phyloP scores from a whole-genome alignment of 345 rosid species.

The Garcia nutans region DNA sequence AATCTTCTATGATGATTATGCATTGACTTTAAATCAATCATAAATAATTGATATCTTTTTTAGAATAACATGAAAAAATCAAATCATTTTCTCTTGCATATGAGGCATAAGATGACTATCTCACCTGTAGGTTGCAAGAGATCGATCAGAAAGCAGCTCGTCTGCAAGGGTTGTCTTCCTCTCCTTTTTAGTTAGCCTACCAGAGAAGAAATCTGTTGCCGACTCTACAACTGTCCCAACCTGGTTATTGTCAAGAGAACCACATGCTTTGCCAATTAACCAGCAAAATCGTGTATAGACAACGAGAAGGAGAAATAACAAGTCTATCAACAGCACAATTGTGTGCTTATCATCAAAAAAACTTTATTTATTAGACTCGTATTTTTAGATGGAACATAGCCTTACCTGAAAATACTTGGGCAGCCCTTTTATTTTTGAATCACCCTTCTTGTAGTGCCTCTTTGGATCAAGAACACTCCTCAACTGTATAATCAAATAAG shows the following conservation, averaged over 20 bases:
- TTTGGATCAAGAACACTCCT: slow-evolving; percentile 77
- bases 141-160: slow-evolving; percentile 67
- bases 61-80: neutral
- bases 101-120: neutral
- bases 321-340: neutral
- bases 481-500: slow-evolving; percentile 42
- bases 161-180: slow-evolving; percentile 80
- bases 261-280: slow-evolving; percentile 2
- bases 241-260: slow-evolving; percentile 35
- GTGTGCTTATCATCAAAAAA: neutral
- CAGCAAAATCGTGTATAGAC: neutral
- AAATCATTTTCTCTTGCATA: neutral
- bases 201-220: slow-evolving; percentile 54
- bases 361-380: neutral
- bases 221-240: slow-evolving; percentile 84
- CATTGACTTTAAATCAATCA: neutral
- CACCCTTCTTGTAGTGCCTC: slow-evolving; percentile 78
- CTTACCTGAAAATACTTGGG: slow-evolving; percentile 91
- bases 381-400: neutral
- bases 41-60: neutral
- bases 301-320: neutral
- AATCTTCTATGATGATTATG: neutral
- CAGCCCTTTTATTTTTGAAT: slow-evolving; percentile 49
- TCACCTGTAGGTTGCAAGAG: slow-evolving; percentile 60
- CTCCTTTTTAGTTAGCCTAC: slow-evolving; percentile 77